Percentiles rank a stretch among this genome's conserved stretches.
Conservation (phyloP, 495 filamentous ascomycete genomes). For the Trichoderma reesei region DNA sequence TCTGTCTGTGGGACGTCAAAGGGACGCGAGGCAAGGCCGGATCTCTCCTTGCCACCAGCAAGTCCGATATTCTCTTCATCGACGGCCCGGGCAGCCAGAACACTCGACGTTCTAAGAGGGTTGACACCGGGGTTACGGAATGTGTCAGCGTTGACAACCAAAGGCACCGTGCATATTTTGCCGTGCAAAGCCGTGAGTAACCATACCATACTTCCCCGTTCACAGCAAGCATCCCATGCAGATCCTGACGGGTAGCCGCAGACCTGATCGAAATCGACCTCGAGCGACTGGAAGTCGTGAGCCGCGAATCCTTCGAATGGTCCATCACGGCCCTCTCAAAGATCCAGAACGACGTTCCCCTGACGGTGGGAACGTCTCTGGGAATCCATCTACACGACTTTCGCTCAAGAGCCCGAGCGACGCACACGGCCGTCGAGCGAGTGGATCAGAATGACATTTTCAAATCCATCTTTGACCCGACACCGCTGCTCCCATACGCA, state of each 20-base stretch:
- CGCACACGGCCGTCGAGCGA: conserved; percentile 18
- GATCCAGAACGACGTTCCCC: conserved; percentile 57
- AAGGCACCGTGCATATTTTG: conserved; percentile 64
- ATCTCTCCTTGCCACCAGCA: conserved; percentile 53
- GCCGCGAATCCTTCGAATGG: conserved; percentile 67
- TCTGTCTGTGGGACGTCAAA: conserved; percentile 79
- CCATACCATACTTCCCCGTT: background rate
- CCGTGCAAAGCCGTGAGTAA: conserved; percentile 55
- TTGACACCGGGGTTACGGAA: conserved; percentile 64
- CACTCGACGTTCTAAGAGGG: conserved; percentile 32
- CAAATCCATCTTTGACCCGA: conserved; percentile 23
- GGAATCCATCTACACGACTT: conserved; percentile 81
- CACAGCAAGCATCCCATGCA: background rate
- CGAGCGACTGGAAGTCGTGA: conserved; percentile 61
- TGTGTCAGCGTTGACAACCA: conserved; percentile 71
- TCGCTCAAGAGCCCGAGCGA: conserved; percentile 29
- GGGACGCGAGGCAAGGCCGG: conserved; percentile 51
- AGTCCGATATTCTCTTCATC: conserved; percentile 51
- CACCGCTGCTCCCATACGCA: conserved; percentile 49
- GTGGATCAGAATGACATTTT: conserved; percentile 30
- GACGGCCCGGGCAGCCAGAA: conserved; percentile 37
- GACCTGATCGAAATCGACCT: conserved; percentile 75
- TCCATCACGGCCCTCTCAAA: conserved; percentile 77
- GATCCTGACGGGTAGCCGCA: conserved; percentile 22
- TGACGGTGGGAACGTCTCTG: conserved; percentile 78